Conservation (phyloP, 371 early-diverging fungal genomes). For the Mortierella sp. region DNA sequence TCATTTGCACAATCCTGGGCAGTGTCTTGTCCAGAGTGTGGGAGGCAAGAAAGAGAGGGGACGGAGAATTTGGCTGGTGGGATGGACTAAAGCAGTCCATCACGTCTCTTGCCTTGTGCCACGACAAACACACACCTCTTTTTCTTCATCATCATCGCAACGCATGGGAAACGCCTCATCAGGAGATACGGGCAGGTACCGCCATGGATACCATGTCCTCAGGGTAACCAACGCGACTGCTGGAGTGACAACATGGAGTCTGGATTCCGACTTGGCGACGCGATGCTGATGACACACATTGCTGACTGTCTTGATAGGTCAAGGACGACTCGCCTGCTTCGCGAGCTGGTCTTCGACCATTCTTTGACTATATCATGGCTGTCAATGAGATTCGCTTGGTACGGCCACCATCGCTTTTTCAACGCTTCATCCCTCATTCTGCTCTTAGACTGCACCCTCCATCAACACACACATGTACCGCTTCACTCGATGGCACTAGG, state of each 20-base stretch:
- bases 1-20: too few relatives aligned
- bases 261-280: neutral
- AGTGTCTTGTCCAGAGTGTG: too few relatives aligned
- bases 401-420: neutral
- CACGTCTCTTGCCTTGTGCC: too few relatives aligned
- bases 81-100: too few relatives aligned
- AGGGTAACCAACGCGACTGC: conserved; percentile 37
- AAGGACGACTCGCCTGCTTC: conserved; percentile 75
- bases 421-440: neutral
- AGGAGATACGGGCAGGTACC: conserved; percentile 47
- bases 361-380: conserved; percentile 80
- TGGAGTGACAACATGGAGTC: neutral
- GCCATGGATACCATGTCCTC: conserved; percentile 62
- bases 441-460: neutral
- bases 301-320: conserved; percentile 54
- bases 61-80: too few relatives aligned
- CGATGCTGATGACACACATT: neutral
- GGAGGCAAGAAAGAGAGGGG: too few relatives aligned
- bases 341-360: conserved; percentile 76
- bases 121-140: too few relatives aligned
- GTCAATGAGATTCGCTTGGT: conserved; percentile 68
- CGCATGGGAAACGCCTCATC: conserved; percentile 53
- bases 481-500: conserved; percentile 8
- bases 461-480: neutral
- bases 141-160: neutral